Conservation (phyloP, 2,329 filamentous ascomycete species). For the Colletotrichum zoysiae region DNA sequence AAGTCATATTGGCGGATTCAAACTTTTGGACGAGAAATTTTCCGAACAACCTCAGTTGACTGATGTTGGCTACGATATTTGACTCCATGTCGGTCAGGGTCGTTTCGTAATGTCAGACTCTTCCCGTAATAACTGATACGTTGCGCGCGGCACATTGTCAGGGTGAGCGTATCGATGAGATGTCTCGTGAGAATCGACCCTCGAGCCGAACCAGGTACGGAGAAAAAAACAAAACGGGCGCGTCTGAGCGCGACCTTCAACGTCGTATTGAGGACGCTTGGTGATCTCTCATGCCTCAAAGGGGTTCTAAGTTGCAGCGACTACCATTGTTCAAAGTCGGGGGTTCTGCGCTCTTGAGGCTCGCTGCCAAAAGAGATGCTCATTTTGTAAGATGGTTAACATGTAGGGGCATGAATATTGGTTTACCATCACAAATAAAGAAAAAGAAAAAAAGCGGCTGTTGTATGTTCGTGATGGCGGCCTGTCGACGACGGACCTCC, state of each 20-base stretch:
- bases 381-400: not conserved
- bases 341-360: not conserved
- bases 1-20: constrained; percentile 3
- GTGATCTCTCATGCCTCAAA: constrained; percentile 34
- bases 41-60: constrained; percentile 7
- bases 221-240: not conserved
- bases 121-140: not conserved
- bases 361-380: not conserved
- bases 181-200: not conserved
- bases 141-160: not conserved
- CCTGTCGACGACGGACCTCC: constrained; percentile 23
- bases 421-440: not conserved
- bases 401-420: not conserved
- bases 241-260: constrained; percentile 14
- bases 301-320: not conserved
- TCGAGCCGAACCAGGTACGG: not conserved
- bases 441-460: not conserved
- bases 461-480: constrained; percentile 14
- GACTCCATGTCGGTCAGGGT: not conserved
- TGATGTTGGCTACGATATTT: not conserved
- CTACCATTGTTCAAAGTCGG: constrained; percentile 18
- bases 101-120: not conserved
- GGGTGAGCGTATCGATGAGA: not conserved
- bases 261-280: constrained; percentile 7
- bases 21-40: not conserved